Conservation (phyloP, 805 yeast genomes). For the Barnettozyma pratensis region DNA sequence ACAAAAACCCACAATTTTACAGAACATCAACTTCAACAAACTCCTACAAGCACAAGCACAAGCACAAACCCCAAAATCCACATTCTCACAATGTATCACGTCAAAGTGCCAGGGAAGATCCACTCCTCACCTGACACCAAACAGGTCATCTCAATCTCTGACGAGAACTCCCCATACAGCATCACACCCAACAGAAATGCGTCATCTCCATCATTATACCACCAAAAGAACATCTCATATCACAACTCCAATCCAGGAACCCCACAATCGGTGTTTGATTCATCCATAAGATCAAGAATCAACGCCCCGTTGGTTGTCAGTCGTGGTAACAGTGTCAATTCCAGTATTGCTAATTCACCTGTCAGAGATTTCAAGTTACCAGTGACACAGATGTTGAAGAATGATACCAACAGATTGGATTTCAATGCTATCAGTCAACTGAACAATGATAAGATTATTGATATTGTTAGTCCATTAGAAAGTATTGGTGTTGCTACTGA, state of each 20-base stretch:
- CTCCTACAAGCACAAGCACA: not conserved
- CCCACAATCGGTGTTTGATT: not conserved
- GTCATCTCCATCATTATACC: not conserved
- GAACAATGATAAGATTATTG: not conserved
- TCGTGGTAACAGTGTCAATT: not conserved
- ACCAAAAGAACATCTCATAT: not conserved
- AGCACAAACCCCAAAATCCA: not conserved
- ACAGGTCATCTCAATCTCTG: not conserved
- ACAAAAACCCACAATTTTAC: not conserved
- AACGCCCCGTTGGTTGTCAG: not conserved
- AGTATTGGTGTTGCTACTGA: constrained; percentile 1
- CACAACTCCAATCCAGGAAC: not conserved
- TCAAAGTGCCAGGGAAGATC: not conserved
- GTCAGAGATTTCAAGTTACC: not conserved
- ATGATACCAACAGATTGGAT: constrained; percentile 1
- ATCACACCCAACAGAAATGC: not conserved
- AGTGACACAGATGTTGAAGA: constrained; percentile 4
- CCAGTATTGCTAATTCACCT: not conserved
- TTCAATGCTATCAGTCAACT: constrained; percentile 1
- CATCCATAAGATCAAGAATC: not conserved
- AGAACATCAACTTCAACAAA: not conserved
- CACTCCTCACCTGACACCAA: not conserved
- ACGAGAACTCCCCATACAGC: not conserved
- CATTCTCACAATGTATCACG: not conserved
- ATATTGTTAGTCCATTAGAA: constrained; percentile 2